These are phyloP conservation scores for Persicaria tinctoria DNA, from an alignment of 148 eudicot species.

Conservation along the genomic window DNA sequence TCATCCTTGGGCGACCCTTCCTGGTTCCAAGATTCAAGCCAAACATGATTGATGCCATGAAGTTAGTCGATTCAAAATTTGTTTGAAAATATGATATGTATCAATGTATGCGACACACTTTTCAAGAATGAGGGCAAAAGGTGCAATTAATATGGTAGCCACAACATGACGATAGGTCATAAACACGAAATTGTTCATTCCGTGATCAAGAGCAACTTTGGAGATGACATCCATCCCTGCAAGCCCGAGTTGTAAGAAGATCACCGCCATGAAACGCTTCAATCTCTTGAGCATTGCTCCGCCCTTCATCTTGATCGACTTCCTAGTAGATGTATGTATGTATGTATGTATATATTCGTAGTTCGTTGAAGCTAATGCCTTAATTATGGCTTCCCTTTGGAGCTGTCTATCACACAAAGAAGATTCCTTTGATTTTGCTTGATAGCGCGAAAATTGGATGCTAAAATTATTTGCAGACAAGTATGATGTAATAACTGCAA, in stretches of 20 bases:
- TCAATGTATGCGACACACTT: constrained; percentile 1
- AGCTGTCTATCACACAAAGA: not conserved
- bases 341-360: not conserved
- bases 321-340: not conserved
- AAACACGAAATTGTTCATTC: constrained; percentile 11
- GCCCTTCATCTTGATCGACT: not conserved
- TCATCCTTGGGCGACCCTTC: constrained; percentile 80
- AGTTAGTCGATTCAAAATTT: not conserved
- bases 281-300: constrained; percentile 2
- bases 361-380: not conserved
- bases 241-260: constrained; percentile 12
- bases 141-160: constrained; percentile 4
- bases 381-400: not conserved
- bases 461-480: not conserved
- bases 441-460: not conserved
- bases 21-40: constrained; percentile 24
- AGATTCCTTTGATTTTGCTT: constrained; percentile 3
- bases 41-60: not conserved
- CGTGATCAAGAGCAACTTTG: constrained; percentile 10
- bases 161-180: constrained; percentile 11
- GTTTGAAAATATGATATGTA: no score
- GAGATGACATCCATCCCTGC: constrained; percentile 14
- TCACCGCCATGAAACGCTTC: constrained; percentile 11
- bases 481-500: constrained; percentile 4
- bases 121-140: constrained; percentile 5